Evolutionary conservation across 106 monocot genomes (phyloP).

Genomic region (Allium sativum): DNA sequence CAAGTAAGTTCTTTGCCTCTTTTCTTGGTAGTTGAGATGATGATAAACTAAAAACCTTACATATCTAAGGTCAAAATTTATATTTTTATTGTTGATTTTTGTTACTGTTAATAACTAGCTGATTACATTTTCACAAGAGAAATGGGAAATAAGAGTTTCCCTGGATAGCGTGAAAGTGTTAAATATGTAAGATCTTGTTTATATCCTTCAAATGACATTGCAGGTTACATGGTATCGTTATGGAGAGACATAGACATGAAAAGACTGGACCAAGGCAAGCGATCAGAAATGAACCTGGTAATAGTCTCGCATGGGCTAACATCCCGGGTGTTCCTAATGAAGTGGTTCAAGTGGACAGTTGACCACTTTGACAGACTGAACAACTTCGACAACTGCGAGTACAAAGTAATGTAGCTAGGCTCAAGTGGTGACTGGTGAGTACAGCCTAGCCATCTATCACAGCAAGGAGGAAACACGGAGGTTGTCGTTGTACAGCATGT

Average conservation of each 20-base stretch:
- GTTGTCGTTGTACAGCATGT: constrained; percentile 89
- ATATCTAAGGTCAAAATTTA: too few species aligned
- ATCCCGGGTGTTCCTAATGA: constrained; percentile 91
- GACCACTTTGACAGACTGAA: constrained; percentile 85
- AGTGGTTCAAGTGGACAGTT: constrained; percentile 99
- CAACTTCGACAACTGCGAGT: constrained; percentile 83
- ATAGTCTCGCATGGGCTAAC: constrained; percentile 86
- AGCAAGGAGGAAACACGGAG: constrained; percentile 49
- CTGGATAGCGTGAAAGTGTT: too few species aligned
- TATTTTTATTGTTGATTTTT: too few species aligned
- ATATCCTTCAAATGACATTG: too few species aligned
- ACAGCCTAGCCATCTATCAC: constrained; percentile 83
- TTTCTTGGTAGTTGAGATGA: too few species aligned
- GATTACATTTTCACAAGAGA: too few species aligned
- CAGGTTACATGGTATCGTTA: constrained; percentile 84
- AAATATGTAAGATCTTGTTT: too few species aligned
- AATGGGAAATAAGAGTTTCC: too few species aligned
- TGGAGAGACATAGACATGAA: constrained; percentile 97
- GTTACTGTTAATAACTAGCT: too few species aligned
- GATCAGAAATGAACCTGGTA: constrained; percentile 60
- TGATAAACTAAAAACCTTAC: too few species aligned
- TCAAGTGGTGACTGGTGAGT: constrained; percentile 64
- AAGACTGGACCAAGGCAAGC: constrained; percentile 48
- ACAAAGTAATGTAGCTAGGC: constrained; percentile 80
- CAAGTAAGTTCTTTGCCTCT: constrained; percentile 57